Evolutionary conservation across 257 asterid genomes (phyloP), one percentile per base, ranked within the genome.

Genomic region (Vinca minor): DNA sequence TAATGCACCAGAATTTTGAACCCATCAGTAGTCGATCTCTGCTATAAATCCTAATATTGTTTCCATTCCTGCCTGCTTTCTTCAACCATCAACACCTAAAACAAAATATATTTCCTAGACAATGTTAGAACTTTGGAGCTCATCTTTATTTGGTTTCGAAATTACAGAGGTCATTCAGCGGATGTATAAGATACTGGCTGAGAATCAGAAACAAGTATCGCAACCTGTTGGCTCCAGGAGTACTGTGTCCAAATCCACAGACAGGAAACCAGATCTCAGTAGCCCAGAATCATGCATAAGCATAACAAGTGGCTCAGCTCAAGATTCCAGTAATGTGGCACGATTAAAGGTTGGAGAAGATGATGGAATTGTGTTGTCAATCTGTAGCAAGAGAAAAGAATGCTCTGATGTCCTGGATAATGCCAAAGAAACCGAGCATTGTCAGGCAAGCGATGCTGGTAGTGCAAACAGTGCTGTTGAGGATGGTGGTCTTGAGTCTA

Each of bases 101-200:
- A 23, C 56, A 49, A 23, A 49, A 23, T 8, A 8, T 49, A 21
- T 10, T 34, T 29, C n/a, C 21, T 31, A 4, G 14, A 55, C 0
- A 9, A 55, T 28, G 4, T 15, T 55, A 1, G 44, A 23, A 41
- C 25, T 34, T 47, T 49, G 32, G 50, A 18, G 68, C 45, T 64
- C 21, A 45, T 29, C 21, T 59, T 21, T 12, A 4, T 59, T 59
- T 58, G 36, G 17, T 18, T 34, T 58, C 42, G 20, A 20, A 59
- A 59, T 66, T 70, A 55, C 85, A 84, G 87, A 63, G 52, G 80
- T 82, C 71, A 74, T 74, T 66, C 83, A 79, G 42, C 78, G 73
- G 64, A 84, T 82, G 91, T 71, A 67, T 31, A 72, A n/a, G 34
- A 17, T 82, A 71, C 71, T 77, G 54, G 84, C 68, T 29, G 69